These are phyloP conservation scores for Plasmodium malariae DNA, from an alignment of 169 alveolate species.

Conservation along the genomic window DNA sequence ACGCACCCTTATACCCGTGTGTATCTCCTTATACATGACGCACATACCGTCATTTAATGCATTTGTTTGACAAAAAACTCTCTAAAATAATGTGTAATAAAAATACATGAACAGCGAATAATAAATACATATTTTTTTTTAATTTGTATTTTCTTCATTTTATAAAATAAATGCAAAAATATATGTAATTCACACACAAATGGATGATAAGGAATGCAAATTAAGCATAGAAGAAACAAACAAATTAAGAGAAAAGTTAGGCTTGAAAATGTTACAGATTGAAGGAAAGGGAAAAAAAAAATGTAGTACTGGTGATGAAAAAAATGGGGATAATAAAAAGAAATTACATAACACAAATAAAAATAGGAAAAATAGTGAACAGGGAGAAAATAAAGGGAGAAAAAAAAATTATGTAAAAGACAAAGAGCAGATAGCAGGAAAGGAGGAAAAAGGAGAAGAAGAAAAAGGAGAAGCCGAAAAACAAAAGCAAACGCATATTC, in stretches of 20 bases:
- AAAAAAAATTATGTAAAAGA: background rate
- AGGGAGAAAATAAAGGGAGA: slow-evolving; percentile 5
- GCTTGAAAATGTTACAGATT: slow-evolving; percentile 44
- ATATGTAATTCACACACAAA: no score
- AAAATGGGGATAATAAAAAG: background rate
- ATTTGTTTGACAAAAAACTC: no score
- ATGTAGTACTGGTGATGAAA: background rate
- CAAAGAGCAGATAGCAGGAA: background rate
- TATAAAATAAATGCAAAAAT: background rate
- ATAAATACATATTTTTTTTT: no score
- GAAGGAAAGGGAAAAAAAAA: slow-evolving; percentile 12
- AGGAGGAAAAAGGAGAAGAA: background rate
- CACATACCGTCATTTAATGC: no score
- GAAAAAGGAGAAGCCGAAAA: background rate
- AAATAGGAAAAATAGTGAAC: background rate
- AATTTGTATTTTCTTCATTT: no score
- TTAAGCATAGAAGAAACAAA: slow-evolving; percentile 74
- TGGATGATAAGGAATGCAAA: slow-evolving; percentile 42
- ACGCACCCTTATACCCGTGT: no score
- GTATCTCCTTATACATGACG: no score
- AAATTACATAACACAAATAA: background rate
- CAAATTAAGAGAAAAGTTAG: slow-evolving; percentile 72
- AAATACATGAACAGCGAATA: no score
- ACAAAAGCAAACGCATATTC: background rate
- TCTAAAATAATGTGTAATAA: no score